Percentiles rank a stretch among this genome's conserved stretches.
Conservation (phyloP, 2,329 filamentous ascomycete genomes). For the Microsporum audouinii region DNA sequence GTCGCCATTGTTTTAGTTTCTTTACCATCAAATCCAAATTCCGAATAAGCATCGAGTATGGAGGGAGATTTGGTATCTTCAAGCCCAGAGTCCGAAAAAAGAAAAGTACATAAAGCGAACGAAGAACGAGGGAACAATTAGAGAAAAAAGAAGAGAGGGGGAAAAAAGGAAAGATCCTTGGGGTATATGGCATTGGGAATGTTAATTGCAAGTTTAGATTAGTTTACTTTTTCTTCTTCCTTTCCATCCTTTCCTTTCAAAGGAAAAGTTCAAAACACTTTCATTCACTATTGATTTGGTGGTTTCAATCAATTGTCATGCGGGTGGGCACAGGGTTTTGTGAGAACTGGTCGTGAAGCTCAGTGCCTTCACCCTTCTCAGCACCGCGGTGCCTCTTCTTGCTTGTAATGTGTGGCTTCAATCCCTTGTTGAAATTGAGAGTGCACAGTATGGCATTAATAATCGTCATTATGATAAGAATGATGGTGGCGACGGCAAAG, state of each 20-base stretch:
- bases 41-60: neutral
- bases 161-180: neutral
- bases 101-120: neutral
- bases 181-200: constrained; percentile 6
- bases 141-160: neutral
- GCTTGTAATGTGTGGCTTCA: constrained; percentile 72
- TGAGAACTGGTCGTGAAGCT: constrained; percentile 28
- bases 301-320: constrained; percentile 36
- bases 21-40: neutral
- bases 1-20: neutral
- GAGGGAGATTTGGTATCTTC: neutral
- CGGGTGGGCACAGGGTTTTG: constrained; percentile 28
- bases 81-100: neutral
- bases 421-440: constrained; percentile 75
- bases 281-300: neutral
- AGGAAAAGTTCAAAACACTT: neutral
- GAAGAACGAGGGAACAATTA: neutral
- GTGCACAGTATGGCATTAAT: constrained; percentile 77
- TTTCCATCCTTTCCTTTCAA: neutral
- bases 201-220: neutral
- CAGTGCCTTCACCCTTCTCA: constrained; percentile 40
- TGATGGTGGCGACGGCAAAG: constrained; percentile 85
- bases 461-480: constrained; percentile 81
- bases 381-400: constrained; percentile 40
- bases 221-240: neutral